Evolutionary conservation across 108 stramenopile genomes (phyloP), one percentile per base, ranked within the genome.

Genomic region (Stephanodiscus minutulus): DNA sequence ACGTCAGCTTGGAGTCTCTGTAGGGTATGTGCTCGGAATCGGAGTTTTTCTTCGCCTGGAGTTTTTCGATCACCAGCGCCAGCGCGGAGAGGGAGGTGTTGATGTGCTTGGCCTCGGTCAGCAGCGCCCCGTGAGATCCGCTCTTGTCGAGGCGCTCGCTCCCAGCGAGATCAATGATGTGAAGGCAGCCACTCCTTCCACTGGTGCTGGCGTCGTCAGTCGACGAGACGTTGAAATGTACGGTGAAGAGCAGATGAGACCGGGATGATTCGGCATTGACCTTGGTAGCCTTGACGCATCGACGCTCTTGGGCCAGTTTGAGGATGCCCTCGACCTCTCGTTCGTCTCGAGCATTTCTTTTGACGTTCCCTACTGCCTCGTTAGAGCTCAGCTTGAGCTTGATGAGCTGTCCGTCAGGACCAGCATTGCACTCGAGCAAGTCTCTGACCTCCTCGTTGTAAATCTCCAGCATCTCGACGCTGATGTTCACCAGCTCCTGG

Each of bases 391-490:
- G 68, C 46, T 86, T 83, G 50, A 93, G 49, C 37, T 85, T 73
- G 49, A 83, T 36, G 50, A 76, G 77, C 49, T 84, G 62, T 21
- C 83, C 88, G 43, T 77, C 43, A 35, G 67, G 56, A 15, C 70
- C 84, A 31, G 63, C 74, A 31, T 86, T 77, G 13, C 79, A 31
- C 15, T 77, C 79, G 5, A 97, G 72, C 41, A 99, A 65, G 72
- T 98, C 97, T 29, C 87, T 82, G n/a, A 99, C 89, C 21, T 97
- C 84, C 66, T 98, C 98, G 72, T 98, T 98, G 89, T 99, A 98
- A 8, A 99, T 91, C 73, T 99, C 98, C n/a, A 99, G 87, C 60
- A 99, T 81, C 73, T 96, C 95, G 21, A 96, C 85, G 33, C 69
- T 68, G 25, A 98, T 79, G 17, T 75, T 61, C 28, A 99, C 90